Evolutionary conservation across 176 grass and related monocot species (phyloP).

Genomic region (Melocanna baccifera): DNA sequence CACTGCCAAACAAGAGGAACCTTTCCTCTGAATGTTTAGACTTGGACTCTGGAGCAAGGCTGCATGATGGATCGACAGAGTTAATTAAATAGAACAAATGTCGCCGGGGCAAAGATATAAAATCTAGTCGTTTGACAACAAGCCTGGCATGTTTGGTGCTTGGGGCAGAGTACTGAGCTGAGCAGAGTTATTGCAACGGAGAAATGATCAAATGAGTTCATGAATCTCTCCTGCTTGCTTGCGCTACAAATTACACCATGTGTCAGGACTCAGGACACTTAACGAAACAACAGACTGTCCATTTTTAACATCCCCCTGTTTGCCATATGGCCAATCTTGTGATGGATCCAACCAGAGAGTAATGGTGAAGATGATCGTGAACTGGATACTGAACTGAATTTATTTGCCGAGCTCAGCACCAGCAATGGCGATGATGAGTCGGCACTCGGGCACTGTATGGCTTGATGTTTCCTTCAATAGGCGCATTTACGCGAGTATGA

Average conservation of each 20-base stretch:
- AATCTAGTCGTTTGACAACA: conserved; percentile 28
- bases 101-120: not conserved
- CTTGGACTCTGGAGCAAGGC: not conserved
- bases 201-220: not conserved
- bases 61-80: not conserved
- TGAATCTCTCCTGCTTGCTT: not conserved
- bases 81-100: not conserved
- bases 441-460: not conserved
- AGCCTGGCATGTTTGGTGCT: conserved; percentile 11
- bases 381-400: not conserved
- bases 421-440: not conserved
- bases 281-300: not conserved
- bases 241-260: not conserved
- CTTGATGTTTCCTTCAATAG: not conserved
- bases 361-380: not conserved
- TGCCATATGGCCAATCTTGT: not conserved
- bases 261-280: not conserved
- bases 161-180: not conserved
- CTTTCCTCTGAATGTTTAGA: conserved; percentile 13
- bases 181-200: not conserved
- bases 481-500: not conserved
- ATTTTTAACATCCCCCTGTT: not conserved
- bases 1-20: conserved; percentile 15
- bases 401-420: not conserved
- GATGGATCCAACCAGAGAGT: not conserved